Conservation (phyloP, 2,329 filamentous ascomycete species). For the Bipolaris oryzae region DNA sequence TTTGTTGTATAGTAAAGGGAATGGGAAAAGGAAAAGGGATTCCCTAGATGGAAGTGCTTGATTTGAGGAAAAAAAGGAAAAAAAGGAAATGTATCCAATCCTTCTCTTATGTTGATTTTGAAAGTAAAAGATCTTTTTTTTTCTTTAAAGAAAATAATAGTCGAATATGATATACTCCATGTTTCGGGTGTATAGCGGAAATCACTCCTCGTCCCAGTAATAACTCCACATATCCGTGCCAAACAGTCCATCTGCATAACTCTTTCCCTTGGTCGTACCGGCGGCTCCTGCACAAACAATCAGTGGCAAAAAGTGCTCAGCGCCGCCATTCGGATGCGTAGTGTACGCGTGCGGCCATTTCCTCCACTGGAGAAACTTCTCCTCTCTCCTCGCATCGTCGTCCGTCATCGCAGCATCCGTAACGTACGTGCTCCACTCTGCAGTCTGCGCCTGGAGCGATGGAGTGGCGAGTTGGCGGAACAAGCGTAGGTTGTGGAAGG, state of each 20-base stretch:
- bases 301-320: conserved; percentile 66
- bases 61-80: no score
- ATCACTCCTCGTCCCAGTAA: conserved; percentile 55
- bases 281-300: conserved; percentile 62
- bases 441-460: conserved; percentile 39
- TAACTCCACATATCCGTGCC: conserved; percentile 62
- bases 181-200: no score
- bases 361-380: conserved; percentile 57
- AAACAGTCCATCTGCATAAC: conserved; percentile 58
- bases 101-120: no score
- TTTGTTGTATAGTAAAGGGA: no score
- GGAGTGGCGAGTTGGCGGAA: conserved; percentile 30
- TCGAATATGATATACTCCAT: neutral
- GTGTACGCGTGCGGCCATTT: conserved; percentile 55
- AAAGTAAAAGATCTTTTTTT: no score
- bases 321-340: conserved; percentile 61
- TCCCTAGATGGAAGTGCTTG: no score
- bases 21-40: no score
- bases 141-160: no score
- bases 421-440: conserved; percentile 57
- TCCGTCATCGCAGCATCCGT: conserved; percentile 49
- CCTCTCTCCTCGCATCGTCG: conserved; percentile 46
- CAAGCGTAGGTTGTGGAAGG: conserved; percentile 63
- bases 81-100: no score
- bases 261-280: conserved; percentile 51